These are phyloP conservation scores for Venturiaceae sp. DNA, from an alignment of 2,329 filamentous ascomycete species.

Conservation along the genomic window DNA sequence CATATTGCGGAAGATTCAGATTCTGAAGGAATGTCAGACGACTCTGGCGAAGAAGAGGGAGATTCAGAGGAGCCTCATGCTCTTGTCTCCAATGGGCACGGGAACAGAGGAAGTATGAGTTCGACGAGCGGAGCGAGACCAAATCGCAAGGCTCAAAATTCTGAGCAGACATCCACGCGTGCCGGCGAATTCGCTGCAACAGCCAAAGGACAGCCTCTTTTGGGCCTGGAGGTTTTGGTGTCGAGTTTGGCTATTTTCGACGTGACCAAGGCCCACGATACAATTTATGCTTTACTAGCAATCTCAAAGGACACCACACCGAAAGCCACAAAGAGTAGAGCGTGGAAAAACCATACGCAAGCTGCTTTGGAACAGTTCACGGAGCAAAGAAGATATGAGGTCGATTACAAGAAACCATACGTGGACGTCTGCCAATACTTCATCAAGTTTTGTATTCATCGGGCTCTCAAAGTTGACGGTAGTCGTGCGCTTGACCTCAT, in stretches of 20 bases:
- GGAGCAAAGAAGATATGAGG: conserved; percentile 17
- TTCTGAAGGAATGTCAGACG: background rate
- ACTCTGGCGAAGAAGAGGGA: background rate
- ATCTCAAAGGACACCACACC: conserved; percentile 24
- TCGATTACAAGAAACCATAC: conserved; percentile 23
- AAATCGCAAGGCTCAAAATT: background rate
- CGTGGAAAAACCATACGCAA: background rate
- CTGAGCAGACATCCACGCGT: background rate
- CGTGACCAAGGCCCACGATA: conserved; percentile 19
- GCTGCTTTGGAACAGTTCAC: conserved; percentile 12
- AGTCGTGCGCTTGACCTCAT: conserved; percentile 26
- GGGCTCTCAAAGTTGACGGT: conserved; percentile 9
- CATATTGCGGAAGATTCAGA: background rate
- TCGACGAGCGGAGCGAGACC: background rate
- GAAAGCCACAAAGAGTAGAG: conserved; percentile 3
- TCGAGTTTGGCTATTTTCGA: conserved; percentile 23
- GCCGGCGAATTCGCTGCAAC: background rate
- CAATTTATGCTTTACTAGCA: conserved; percentile 23
- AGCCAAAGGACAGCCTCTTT: conserved; percentile 10
- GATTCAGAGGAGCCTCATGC: background rate
- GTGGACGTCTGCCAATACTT: conserved; percentile 26
- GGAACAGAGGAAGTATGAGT: no score
- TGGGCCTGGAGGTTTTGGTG: conserved; percentile 26
- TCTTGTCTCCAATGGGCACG: background rate
- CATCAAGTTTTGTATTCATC: conserved; percentile 20